Percentiles rank a stretch among this genome's conserved stretches.
These are phyloP conservation scores for Arabidopsis hybrid DNA, from an alignment of 441 rosid genomes.

Conservation along the genomic window DNA sequence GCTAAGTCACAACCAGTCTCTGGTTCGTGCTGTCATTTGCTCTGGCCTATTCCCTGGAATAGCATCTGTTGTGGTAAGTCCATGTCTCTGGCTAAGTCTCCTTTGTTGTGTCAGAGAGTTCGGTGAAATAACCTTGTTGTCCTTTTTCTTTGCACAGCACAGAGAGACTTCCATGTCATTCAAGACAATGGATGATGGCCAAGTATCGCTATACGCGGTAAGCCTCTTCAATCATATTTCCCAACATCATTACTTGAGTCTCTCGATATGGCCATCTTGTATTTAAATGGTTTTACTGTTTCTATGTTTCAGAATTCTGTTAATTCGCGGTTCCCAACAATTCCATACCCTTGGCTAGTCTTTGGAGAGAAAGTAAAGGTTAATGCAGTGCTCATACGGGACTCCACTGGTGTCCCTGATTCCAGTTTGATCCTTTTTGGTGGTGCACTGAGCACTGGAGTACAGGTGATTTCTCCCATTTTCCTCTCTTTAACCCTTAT, in stretches of 20 bases:
- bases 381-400: constrained; percentile 89
- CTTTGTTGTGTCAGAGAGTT: constrained; percentile 22
- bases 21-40: constrained; percentile 96
- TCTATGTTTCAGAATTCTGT: constrained; percentile 85
- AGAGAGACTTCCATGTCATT: constrained; percentile 96
- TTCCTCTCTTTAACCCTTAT: constrained; percentile 1
- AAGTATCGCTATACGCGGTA: constrained; percentile 87
- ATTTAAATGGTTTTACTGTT: not conserved
- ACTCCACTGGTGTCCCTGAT: constrained; percentile 97
- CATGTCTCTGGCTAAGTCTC: constrained; percentile 13
- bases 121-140: constrained; percentile 18
- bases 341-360: constrained; percentile 97
- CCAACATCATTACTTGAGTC: constrained; percentile 1
- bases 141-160: constrained; percentile 59
- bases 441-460: constrained; percentile 75
- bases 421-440: constrained; percentile 91
- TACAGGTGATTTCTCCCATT: constrained; percentile 59
- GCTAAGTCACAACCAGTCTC: constrained; percentile 90
- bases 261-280: not conserved
- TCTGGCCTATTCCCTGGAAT: constrained; percentile 98
- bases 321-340: constrained; percentile 86
- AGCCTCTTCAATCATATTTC: constrained; percentile 41
- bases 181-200: constrained; percentile 99
- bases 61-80: constrained; percentile 90
- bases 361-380: constrained; percentile 98